Evolutionary conservation across 148 eudicot species (phyloP), one percentile per base, ranked within the genome.

Genomic region (Vaccinium corymbosum): DNA sequence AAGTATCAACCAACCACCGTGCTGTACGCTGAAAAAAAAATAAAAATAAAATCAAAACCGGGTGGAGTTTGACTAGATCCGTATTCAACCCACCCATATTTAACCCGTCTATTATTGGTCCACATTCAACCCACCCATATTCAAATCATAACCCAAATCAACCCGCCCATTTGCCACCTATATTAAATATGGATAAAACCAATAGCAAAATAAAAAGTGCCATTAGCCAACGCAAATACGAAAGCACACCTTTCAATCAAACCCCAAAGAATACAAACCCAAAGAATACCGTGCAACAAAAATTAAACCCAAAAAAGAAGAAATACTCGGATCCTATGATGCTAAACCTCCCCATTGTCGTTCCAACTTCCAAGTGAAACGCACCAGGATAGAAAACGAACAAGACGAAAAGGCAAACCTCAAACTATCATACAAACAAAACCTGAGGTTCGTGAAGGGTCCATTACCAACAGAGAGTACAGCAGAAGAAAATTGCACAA

Each of bases 401-500:
- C 22, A 0, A 75, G 25, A 46, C 25, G 12, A 15, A 38, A 38
- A 13, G 50, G 11, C 76, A 38, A 38, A 38, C 49, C 8, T 29
- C 50, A 35, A 35, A 46, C 49, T 32, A 74, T 32, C 52, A 74
- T 32, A 74, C 9, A 74, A 42, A 74, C 79, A 76, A 76, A 78
- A 50, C 80, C 35, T 22, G 20, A 27, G 27, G 73, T 16, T 74
- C 7, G 29, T 20, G 14, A 16, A 82, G 15, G 48, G 42, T 9
- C 3, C 56, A 32, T 46, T 49, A 35, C 72, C 75, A 64, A 66
- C 35, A 66, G 78, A 78, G 50, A 62, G 49, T 16, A 78, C 49
- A 15, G 76, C 74, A 46, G 25, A 62, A 11, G 81, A 62, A 80
- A 25, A 80, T 62, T 13, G 19, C 16, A 61, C 42, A 72, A 38